Conservation (phyloP, 2,329 filamentous ascomycete genomes). For the Phyllosticta citrichinensis region DNA sequence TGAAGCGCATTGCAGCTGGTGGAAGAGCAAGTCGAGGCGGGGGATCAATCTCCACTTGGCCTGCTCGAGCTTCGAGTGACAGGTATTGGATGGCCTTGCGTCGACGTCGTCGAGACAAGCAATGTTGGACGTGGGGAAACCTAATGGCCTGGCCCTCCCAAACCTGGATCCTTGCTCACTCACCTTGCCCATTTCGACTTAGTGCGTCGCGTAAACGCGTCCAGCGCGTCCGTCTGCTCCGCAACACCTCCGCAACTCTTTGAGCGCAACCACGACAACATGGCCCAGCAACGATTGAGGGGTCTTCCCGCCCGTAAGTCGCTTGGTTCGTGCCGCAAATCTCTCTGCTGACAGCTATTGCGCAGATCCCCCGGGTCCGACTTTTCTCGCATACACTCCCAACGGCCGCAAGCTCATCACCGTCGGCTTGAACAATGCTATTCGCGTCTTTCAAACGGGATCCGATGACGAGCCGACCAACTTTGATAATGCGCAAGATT, state of each 20-base stretch:
- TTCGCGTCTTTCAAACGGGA: slow-evolving; percentile 84
- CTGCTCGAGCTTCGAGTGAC: neutral
- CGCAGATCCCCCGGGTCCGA: slow-evolving; percentile 71
- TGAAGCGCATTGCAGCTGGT: slow-evolving; percentile 38
- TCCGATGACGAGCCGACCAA: slow-evolving; percentile 88
- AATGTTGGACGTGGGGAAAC: neutral
- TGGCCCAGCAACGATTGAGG: slow-evolving; percentile 18
- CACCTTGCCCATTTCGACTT: neutral
- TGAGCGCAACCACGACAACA: slow-evolving; percentile 3
- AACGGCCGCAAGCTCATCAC: slow-evolving; percentile 81
- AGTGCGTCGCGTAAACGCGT: slow-evolving; percentile 3
- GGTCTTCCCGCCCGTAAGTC: slow-evolving; percentile 25
- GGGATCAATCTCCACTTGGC: neutral
- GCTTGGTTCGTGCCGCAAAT: neutral
- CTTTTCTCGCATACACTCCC: slow-evolving; percentile 80
- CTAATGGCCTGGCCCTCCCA: neutral
- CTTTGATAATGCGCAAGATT: slow-evolving; percentile 82
- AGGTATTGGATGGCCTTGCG: neutral
- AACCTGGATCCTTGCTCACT: neutral
- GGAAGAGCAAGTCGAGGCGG: neutral
- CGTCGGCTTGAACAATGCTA: slow-evolving; percentile 85
- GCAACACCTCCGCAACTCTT: neutral
- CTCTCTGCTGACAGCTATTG: neutral
- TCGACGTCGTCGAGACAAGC: neutral
- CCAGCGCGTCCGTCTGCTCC: neutral